Base-by-base conservation (phyloP, 108 stramenopile species). In the Nannochloropsis gaditana region DNA sequence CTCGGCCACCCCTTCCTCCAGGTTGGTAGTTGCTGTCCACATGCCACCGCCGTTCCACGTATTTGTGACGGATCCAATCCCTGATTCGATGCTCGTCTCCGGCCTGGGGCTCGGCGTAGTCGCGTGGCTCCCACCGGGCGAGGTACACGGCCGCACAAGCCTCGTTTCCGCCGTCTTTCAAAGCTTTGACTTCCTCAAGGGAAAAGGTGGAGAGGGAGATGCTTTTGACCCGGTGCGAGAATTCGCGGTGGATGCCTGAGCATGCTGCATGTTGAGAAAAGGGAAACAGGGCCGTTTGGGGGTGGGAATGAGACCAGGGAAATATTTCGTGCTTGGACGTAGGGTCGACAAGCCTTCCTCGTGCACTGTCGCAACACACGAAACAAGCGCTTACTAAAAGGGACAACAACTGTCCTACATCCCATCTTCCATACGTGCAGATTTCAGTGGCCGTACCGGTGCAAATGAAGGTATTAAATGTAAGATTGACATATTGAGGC, bases 381-480 rank as follows among this genome's bases (percentile, higher is more conserved):
- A 31, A 31, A 31, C 31, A 31, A 31, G 31, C 31, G 31, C 31
- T 31, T 31, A 31, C 31, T 31, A 31, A 0, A 31, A 31, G 31
- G 31, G 31, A 31, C 31, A 31, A 31, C 31, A 31, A 31, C 31
- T 31, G 31, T 31, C 31, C 31, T 31, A 31, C 31, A 31, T 31
- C 31, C 31, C 31, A 31, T 31, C 31, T 31, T 31, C 31, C 31
- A 31, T 31, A 31, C 31, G 31, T 31, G 31, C 31, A 31, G 31
- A 31, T 31, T 31, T 31, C 31, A 31, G 31, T 31, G 4, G 19
- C 3, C n/a, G 59, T 73, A 73, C 59, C 84, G 43, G 88, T 89
- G 85, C 88, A 89, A 31, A 89, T 85, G 83, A 89, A 89, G 42
- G 88, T 89, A 59, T 83, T 86, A 83, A 89, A 89, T 31, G 85